Conservation (phyloP, 768 basidiomycete species). For the Suillus placidus region DNA sequence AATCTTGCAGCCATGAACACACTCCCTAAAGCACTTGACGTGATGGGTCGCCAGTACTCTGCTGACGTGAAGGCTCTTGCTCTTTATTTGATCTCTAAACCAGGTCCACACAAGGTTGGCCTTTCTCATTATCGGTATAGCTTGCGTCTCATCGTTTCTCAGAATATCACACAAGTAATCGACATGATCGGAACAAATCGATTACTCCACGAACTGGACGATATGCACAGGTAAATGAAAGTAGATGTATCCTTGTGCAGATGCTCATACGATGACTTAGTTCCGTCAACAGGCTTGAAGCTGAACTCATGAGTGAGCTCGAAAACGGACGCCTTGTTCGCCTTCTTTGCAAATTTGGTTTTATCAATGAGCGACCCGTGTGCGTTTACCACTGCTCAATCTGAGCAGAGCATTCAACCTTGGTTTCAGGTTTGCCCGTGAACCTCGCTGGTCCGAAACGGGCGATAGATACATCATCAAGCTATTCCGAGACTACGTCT, state of each 20-base stretch:
- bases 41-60: slow-evolving; percentile 72
- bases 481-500: slow-evolving; percentile 97
- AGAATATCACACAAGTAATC: slow-evolving; percentile 80
- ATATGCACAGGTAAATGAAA: slow-evolving; percentile 67
- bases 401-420: slow-evolving; percentile 3
- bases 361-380: slow-evolving; percentile 99
- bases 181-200: slow-evolving; percentile 72
- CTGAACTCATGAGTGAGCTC: slow-evolving; percentile 82
- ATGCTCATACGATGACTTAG: slow-evolving; percentile 41
- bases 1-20: slow-evolving; percentile 60
- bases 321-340: slow-evolving; percentile 94
- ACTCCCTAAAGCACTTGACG: slow-evolving; percentile 74
- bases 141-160: slow-evolving; percentile 14
- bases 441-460: slow-evolving; percentile 97
- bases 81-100: slow-evolving; percentile 76
- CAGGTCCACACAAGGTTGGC: slow-evolving; percentile 62
- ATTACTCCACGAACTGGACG: slow-evolving; percentile 80
- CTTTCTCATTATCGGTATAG: not conserved
- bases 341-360: slow-evolving; percentile 90
- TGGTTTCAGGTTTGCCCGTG: slow-evolving; percentile 83
- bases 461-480: slow-evolving; percentile 98
- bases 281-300: slow-evolving; percentile 79
- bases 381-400: slow-evolving; percentile 43
- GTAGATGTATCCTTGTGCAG: not conserved
- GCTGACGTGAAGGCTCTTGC: slow-evolving; percentile 81